Base-by-base conservation (phyloP, 148 eudicot genomes). In the Rhododendron griersonianum region DNA sequence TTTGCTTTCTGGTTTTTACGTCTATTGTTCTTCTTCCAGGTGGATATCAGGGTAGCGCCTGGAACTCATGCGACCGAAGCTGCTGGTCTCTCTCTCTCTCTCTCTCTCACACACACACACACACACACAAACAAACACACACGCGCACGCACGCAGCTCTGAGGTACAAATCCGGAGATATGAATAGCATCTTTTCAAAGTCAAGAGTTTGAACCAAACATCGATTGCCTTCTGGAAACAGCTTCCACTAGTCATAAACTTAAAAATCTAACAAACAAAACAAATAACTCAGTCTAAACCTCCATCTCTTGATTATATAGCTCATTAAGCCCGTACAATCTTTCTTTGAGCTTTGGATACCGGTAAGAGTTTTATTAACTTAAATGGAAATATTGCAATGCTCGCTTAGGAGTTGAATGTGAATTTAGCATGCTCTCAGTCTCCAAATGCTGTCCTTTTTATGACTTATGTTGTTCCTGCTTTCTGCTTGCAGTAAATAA, bases 21-120 rank as follows among this genome's bases (percentile, higher is more conserved):
- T 18, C 45, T 69, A 30, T 77, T 21, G 15, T 69, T 37, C 76
- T 59, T 85, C 55, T 88, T 86, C 55, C 87, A 96, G 98, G 94
- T 96, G 86, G 98, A 96, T 89, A 96, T 95, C 84, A 92, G 93
- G 91, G 95, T 96, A 80, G 99, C 99, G 25, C 99, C 99, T 35
- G 99, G 99, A 80, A 90, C 96, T 87, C 99, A 96, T 88, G 98
- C 98, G 15, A 95, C 98, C 23, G 99, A 96, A 92, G 97, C 93
- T 86, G 93, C 97, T 91, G 98, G 99, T 96, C 75, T 84, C 76
- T 83, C 90, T 89, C 87, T 76, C 81, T 86, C 83, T 78, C 78
- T 81, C 30, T 83, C 83, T 84, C 78, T 73, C 45, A 8, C 9
- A 45, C 48, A 8, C 48, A 45, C 48, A 47, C 48, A 1, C 57